Evolutionary conservation across 805 yeast genomes (phyloP), one percentile per base, ranked within the genome.

Genomic region (Ogataea salicorniae): DNA sequence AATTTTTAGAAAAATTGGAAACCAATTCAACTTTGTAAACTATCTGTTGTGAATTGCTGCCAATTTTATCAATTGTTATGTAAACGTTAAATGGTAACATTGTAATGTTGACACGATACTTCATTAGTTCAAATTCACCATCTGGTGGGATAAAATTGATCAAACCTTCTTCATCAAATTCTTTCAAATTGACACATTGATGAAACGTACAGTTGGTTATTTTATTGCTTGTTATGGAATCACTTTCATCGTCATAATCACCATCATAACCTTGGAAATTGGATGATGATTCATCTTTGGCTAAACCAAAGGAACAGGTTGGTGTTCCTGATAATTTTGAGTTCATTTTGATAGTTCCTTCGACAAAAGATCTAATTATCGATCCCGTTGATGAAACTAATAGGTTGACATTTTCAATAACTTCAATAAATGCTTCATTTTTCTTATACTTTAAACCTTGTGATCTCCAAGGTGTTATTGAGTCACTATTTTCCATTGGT

Each of bases 131-230:
- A 61, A 88, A 87, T 44, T 81, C 79, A 0, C 95, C 95, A 66
- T 89, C 96, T 1, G 96, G 96, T 2, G 96, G 96, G 13, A 82
- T 72, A 54, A 90, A 89, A 41, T 76, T 79, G 48, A 90, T 84
- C 22, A 78, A 68, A 37, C 85, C 70, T 23, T 83, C 81, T 18
- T 72, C 61, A 51, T 86, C 89, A 63, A 84, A 87, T 55, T 79
- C 76, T 48, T 79, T 78, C 47, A 88, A 70, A 51, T 83, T 80
- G 23, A 89, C 96, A 64, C 96, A 87, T 57, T 87, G 92, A 65
- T 89, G 96, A 66, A 89, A 85, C 53, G 84, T 87, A 56, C 87
- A 82, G 62, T 89, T 95, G 55, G 84, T 87, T 11, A 90, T 9
- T 26, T 39, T 17, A 18, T 15, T n/a, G 15, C 18, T 17, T 17